Conservation (phyloP, 2,329 filamentous ascomycete genomes). For the Phialemoniopsis sp. region DNA sequence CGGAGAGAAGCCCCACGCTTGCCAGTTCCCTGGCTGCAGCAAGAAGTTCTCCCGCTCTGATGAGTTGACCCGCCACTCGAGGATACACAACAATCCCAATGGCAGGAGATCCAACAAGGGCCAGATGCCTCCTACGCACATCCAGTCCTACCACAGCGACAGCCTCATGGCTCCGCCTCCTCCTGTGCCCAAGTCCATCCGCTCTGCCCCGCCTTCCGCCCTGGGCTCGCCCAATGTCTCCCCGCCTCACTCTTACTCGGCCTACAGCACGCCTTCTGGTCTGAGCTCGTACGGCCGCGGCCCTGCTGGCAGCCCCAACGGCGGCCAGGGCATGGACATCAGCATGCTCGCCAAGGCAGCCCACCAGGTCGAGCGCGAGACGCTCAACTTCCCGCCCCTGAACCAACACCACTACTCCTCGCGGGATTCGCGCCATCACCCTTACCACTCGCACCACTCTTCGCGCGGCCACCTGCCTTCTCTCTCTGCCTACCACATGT, state of each 20-base stretch:
- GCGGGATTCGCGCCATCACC: constrained; percentile 40
- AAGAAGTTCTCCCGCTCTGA: constrained; percentile 97
- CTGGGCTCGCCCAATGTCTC: constrained; percentile 93
- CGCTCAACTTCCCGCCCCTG: constrained; percentile 27
- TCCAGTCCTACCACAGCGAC: constrained; percentile 45
- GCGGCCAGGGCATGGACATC: constrained; percentile 41
- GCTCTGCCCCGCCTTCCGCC: constrained; percentile 83
- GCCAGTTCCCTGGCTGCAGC: constrained; percentile 90
- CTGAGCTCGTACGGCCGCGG: constrained; percentile 43
- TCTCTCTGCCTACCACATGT: constrained; percentile 90
- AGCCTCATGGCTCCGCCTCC: constrained; percentile 72
- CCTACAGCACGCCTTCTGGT: constrained; percentile 48
- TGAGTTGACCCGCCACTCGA: constrained; percentile 91
- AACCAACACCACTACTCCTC: constrained; percentile 37
- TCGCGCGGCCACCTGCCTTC: constrained; percentile 65
- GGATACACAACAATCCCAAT: constrained; percentile 99
- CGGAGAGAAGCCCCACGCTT: constrained; percentile 89
- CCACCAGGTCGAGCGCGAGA: constrained; percentile 59
- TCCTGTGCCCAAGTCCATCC: constrained; percentile 70
- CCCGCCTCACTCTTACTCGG: constrained; percentile 84
- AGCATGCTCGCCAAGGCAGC: constrained; percentile 58
- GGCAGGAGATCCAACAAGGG: constrained; percentile 88
- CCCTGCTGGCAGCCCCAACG: constrained; percentile 27
- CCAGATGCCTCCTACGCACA: constrained; percentile 26
- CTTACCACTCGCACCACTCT: constrained; percentile 42